Percentiles rank a stretch among this genome's conserved stretches.
phyloP scores from a whole-genome alignment of 495 filamentous ascomycete genomes.

The Xylaria curta region DNA sequence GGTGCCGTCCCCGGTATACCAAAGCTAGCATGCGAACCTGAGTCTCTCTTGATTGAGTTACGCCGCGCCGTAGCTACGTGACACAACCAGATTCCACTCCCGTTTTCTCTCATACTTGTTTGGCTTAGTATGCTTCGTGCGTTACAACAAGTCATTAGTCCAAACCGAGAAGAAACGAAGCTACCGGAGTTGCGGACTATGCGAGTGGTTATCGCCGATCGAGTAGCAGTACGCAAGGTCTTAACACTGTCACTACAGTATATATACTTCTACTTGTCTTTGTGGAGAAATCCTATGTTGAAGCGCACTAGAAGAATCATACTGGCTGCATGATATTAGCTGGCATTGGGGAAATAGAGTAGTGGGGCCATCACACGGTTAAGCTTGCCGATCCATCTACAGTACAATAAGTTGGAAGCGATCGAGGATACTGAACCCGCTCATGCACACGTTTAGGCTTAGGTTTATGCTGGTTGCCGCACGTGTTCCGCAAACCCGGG shows the following conservation, averaged over 20 bases:
- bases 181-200: neutral
- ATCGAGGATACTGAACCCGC: neutral
- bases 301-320: neutral
- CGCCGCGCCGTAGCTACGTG: neutral
- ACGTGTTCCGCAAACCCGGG: neutral
- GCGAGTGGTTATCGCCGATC: neutral
- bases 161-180: neutral
- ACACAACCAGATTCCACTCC: neutral
- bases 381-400: neutral
- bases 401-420: neutral
- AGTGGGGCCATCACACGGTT: neutral
- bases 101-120: neutral
- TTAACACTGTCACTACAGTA: neutral
- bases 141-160: neutral
- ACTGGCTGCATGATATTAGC: neutral
- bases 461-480: neutral
- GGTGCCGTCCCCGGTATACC: neutral
- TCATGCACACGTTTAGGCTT: neutral
- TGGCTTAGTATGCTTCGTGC: neutral
- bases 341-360: neutral
- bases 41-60: neutral
- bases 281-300: neutral
- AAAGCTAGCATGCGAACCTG: neutral
- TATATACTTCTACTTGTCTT: neutral
- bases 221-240: neutral